Percentiles rank a stretch among this genome's conserved stretches.
Evolutionary conservation across 164 flowering plant species (phyloP).

Genomic region (Houttuynia cordata): DNA sequence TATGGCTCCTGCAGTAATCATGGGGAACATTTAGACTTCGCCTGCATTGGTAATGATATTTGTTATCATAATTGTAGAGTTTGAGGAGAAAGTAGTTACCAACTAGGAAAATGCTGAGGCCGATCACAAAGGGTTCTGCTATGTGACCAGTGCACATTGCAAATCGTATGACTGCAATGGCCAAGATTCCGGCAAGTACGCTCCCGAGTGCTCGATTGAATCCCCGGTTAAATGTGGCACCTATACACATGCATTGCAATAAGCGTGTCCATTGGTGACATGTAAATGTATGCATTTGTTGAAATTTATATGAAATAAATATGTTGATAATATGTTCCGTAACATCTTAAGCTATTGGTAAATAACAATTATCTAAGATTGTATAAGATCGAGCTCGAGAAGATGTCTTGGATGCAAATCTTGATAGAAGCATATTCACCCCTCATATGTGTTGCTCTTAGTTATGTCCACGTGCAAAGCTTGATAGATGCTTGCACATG

Average conservation of each 20-base stretch:
- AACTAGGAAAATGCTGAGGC: constrained; percentile 58
- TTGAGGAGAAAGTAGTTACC: constrained; percentile 24
- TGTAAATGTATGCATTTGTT: not conserved
- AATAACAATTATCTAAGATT: no score
- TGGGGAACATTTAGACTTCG: no score
- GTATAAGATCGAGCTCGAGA: no score
- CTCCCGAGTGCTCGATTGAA: constrained; percentile 88
- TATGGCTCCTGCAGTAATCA: constrained; percentile 32
- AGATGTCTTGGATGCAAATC: no score
- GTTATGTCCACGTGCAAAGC: no score
- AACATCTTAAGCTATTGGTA: no score
- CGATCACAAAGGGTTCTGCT: constrained; percentile 57
- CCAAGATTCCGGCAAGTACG: constrained; percentile 65
- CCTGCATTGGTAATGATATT: not conserved
- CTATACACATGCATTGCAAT: constrained; percentile 17
- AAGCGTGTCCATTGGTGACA: not conserved
- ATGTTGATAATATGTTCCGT: no score
- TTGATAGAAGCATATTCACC: no score
- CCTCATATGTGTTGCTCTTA: no score
- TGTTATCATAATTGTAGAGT: not conserved
- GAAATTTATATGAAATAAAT: no score
- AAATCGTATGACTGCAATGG: constrained; percentile 39
- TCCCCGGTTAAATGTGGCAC: constrained; percentile 72
- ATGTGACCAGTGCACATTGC: constrained; percentile 37
- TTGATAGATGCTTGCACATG: no score